A percentile compares a stretch with the other conserved stretches of the same genome.
Evolutionary conservation across 345 rosid genomes (phyloP).

Genomic region (Syzygium aqueum): DNA sequence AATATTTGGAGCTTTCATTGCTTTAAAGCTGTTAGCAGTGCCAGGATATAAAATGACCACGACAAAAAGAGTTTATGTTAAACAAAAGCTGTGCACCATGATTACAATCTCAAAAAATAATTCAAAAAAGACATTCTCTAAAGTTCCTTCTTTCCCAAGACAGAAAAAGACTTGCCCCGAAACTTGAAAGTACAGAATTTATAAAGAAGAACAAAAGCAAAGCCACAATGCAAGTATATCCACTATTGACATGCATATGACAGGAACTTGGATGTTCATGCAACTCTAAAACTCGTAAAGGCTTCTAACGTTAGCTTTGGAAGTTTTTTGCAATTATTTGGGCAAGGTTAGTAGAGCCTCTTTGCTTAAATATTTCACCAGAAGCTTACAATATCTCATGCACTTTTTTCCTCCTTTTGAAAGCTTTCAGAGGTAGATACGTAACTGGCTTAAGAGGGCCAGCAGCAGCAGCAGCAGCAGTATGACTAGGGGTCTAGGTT

Average conservation of each 20-base stretch:
- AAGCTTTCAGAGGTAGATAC: not conserved
- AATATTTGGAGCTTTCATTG: not conserved
- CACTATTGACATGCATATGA: not conserved
- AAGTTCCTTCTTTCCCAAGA: not conserved
- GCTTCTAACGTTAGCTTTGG: not conserved
- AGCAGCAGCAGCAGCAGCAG: not conserved
- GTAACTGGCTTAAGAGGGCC: not conserved
- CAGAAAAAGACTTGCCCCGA: not conserved
- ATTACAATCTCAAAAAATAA: not conserved
- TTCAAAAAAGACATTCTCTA: not conserved
- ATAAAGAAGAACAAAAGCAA: not conserved
- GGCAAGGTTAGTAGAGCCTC: not conserved
- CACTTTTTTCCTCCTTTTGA: not conserved
- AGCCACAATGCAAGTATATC: not conserved
- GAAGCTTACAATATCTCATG: not conserved
- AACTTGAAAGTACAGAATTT: not conserved
- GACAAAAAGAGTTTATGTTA: not conserved
- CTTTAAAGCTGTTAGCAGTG: slow-evolving; percentile 9
- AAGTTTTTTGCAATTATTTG: not conserved
- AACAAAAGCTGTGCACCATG: not conserved
- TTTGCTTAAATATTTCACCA: not conserved
- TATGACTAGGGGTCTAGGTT: not conserved
- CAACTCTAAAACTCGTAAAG: not conserved
- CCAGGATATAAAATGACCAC: not conserved
- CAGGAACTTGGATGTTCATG: not conserved